phyloP scores from a whole-genome alignment of 495 filamentous ascomycete genomes.

The Xylaria intraflava region DNA sequence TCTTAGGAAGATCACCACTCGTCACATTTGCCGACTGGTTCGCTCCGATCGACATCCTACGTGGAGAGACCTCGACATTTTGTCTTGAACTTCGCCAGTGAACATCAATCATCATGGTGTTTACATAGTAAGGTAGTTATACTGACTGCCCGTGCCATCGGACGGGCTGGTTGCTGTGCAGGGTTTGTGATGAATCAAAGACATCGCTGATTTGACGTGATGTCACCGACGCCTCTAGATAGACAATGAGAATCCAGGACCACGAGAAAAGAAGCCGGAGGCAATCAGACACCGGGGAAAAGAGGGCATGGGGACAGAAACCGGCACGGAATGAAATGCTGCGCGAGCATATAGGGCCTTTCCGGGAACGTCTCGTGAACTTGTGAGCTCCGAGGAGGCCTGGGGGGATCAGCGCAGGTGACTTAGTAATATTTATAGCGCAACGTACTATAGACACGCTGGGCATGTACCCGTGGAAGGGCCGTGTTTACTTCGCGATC shows the following conservation, averaged over 20 bases:
- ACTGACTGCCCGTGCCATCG: no score
- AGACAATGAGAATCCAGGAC: neutral
- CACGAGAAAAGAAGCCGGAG: neutral
- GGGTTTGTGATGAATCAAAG: neutral
- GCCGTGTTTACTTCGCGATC: no score
- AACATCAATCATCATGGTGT: no score
- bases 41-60: neutral
- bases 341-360: neutral
- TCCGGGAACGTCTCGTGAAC: neutral
- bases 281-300: neutral
- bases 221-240: neutral
- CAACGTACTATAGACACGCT: no score
- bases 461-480: no score
- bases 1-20: neutral
- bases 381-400: neutral
- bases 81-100: no score
- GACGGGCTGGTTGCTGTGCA: no score
- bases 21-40: neutral
- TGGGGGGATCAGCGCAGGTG: no score
- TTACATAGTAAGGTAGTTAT: no score
- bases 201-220: neutral
- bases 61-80: neutral
- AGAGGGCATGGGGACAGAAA: neutral
- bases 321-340: neutral
- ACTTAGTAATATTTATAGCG: no score